Conservation (phyloP, 176 grass and related monocot genomes). For the Neostapfia colusana region DNA sequence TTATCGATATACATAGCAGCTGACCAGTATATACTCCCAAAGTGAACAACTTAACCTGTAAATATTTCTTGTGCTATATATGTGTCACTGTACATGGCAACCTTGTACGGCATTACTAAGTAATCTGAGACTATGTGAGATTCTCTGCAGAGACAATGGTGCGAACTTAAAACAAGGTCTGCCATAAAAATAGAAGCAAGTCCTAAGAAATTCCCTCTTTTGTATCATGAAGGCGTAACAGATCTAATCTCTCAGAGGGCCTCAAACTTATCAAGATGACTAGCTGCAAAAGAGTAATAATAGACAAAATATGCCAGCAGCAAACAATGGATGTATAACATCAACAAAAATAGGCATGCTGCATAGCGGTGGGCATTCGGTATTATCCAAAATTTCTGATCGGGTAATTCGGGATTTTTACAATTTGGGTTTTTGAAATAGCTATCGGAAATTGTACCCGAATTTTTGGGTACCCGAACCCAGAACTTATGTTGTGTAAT, state of each 20-base stretch:
- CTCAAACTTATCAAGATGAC: conserved; percentile 82
- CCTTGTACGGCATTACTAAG: conserved; percentile 69
- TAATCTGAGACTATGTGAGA: conserved; percentile 58
- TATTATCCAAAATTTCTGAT: no score
- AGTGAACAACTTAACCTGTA: conserved; percentile 52
- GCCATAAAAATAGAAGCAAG: conserved; percentile 14
- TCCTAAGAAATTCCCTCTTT: conserved; percentile 52
- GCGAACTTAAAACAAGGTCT: conserved; percentile 36
- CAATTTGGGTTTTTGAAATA: no score
- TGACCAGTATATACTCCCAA: conserved; percentile 26
- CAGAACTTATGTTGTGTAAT: no score
- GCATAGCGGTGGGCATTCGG: no score
- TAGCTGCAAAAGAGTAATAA: conserved; percentile 56
- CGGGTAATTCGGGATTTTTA: no score
- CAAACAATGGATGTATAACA: background rate
- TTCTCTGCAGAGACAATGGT: conserved; percentile 56
- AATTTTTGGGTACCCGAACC: no score
- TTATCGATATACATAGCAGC: conserved; percentile 30
- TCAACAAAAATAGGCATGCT: conserved; percentile 11
- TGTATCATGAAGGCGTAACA: conserved; percentile 67
- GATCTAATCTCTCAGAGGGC: conserved; percentile 72
- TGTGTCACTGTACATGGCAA: conserved; percentile 77
- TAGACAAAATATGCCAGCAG: background rate
- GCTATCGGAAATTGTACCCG: no score
- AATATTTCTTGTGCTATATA: conserved; percentile 25